These are phyloP conservation scores for Fistulifera pelliculosa DNA, from an alignment of 108 stramenopile species.

Conservation along the genomic window DNA sequence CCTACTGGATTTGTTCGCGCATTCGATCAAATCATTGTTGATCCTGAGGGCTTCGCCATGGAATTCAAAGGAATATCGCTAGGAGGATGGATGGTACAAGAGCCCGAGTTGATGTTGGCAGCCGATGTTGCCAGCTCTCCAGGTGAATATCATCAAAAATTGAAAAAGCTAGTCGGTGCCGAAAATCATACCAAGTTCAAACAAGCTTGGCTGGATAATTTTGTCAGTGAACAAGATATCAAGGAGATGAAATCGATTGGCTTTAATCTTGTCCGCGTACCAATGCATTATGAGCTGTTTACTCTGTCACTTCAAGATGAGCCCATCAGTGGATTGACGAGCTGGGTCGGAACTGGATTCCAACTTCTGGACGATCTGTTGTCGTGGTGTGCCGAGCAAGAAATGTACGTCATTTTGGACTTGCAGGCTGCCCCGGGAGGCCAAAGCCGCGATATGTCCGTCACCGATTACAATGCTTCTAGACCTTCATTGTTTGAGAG, in stretches of 20 bases:
- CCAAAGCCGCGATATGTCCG: neutral
- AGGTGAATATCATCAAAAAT: neutral
- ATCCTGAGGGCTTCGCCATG: neutral
- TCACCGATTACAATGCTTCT: conserved; percentile 2
- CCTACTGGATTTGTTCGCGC: conserved; percentile 1
- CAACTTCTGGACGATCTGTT: neutral
- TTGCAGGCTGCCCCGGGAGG: conserved; percentile 3
- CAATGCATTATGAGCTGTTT: neutral
- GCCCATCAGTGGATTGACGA: neutral
- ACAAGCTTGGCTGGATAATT: neutral
- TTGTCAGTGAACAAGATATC: neutral
- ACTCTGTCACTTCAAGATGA: neutral
- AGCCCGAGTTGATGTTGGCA: neutral
- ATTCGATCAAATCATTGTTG: neutral
- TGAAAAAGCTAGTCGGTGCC: neutral
- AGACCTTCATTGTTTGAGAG: neutral
- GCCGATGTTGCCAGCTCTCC: neutral
- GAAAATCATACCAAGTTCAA: neutral
- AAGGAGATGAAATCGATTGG: conserved; percentile 1
- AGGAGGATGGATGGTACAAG: conserved; percentile 3
- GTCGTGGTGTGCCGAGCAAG: neutral
- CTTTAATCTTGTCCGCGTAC: conserved; percentile 1
- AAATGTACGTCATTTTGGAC: neutral
- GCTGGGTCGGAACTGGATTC: neutral
- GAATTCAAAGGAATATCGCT: neutral